Base-by-base conservation (phyloP, 202 grass and related monocot species). In the Zoysia matrella region DNA sequence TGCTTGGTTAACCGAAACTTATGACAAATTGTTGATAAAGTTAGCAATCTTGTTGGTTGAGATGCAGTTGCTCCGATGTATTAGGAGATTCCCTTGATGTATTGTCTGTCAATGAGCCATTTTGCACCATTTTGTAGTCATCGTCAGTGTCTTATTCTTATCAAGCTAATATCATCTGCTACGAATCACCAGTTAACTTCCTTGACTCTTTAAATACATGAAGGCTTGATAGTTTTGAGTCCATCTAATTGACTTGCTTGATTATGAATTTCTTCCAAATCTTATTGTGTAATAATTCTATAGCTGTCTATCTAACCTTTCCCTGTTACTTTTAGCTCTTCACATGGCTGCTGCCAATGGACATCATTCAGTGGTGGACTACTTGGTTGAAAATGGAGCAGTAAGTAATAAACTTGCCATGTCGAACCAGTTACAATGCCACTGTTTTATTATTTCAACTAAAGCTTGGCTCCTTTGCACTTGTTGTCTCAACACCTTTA, bases 341-440 rank as follows among this genome's bases (percentile, higher is more conserved):
- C 95, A 98, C 85, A 95, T 98, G 92, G 90, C 95, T 55, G 63
- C 86, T 85, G 92, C 92, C 81, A 98, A 98, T 93, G 95, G 95
- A 0, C 95, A 95, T 82, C 85, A 91, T 43, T 69, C 87, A 80
- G 88, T 95, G 42, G 92, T 98, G 58, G 88, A 98, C 12, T 98
- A 95, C 86, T 75, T 98, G 81, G 87, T 98, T 80, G 77, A 73
- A 60, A 98, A 98, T 87, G 89, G 90, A 83, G 92, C 70, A 12
- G 92, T 98, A 90, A 86, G 84, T 66, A 82, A 56, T 5, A 51
- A 77, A 72, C 51, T 71, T 71, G 18, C 1, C 8, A 6, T 40
- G 5, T 42, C 42, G 45, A 22, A 45, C 11, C 4, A 60, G 15
- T 52, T 73, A 41, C 36, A 8, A 52, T 82, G 43, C 7, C 42